These are phyloP conservation scores for Benincasa hispida DNA, from an alignment of 306 rosid species.

Conservation along the genomic window DNA sequence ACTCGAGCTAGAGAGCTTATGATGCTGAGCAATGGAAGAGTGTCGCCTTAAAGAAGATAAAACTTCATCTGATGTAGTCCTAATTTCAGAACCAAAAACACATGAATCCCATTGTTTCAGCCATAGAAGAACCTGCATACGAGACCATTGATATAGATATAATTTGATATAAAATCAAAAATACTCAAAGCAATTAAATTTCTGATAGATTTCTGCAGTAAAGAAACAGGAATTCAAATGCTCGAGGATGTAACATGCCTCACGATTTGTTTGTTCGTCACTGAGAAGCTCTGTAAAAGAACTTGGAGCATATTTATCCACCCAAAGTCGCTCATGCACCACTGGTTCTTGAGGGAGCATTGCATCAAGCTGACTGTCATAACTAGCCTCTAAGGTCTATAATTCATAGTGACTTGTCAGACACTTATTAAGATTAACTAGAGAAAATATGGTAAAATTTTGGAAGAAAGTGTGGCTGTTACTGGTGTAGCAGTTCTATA, in stretches of 20 bases:
- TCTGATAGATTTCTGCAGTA: background rate
- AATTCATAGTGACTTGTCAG: constrained; percentile 11
- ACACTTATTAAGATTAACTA: background rate
- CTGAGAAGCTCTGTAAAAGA: constrained; percentile 93
- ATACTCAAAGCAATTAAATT: constrained; percentile 2
- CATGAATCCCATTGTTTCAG: constrained; percentile 86
- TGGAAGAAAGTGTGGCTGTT: background rate
- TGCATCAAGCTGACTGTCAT: constrained; percentile 31
- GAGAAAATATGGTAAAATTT: background rate
- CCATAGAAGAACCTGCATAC: constrained; percentile 77
- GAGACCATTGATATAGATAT: constrained; percentile 7
- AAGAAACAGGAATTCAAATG: background rate
- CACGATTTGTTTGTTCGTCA: constrained; percentile 94
- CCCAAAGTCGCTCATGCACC: constrained; percentile 71
- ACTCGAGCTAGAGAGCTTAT: constrained; percentile 35
- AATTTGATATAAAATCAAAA: constrained; percentile 9
- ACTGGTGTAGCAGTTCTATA: background rate
- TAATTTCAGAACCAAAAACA: constrained; percentile 83
- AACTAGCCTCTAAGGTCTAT: constrained; percentile 60
- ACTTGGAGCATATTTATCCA: constrained; percentile 84
- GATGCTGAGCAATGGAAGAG: constrained; percentile 55
- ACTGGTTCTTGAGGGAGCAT: constrained; percentile 38
- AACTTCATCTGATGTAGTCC: constrained; percentile 74
- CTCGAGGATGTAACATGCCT: constrained; percentile 31
- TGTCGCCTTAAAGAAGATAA: constrained; percentile 80